Conservation (phyloP, 2,329 filamentous ascomycete genomes). For the Colletotrichum sp. region DNA sequence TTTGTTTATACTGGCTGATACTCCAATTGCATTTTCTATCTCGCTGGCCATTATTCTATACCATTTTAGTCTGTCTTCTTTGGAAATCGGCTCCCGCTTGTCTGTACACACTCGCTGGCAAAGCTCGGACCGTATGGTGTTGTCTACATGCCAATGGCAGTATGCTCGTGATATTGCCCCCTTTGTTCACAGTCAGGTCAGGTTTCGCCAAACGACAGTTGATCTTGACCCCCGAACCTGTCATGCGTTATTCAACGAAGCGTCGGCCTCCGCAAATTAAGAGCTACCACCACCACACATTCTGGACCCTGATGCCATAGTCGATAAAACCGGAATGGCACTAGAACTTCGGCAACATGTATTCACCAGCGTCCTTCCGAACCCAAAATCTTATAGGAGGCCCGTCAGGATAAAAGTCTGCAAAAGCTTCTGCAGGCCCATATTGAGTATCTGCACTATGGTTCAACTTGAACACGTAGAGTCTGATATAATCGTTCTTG, state of each 20-base stretch:
- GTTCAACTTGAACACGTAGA: neutral
- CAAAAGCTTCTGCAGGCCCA: neutral
- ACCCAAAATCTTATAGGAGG: neutral
- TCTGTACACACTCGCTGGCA: neutral
- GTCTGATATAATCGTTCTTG: neutral
- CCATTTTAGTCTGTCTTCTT: neutral
- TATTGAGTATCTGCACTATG: too few relatives aligned
- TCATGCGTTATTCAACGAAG: neutral
- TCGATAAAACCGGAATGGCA: neutral
- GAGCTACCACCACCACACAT: neutral
- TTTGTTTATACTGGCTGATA: conserved; percentile 4
- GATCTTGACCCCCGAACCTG: neutral
- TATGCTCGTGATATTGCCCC: neutral
- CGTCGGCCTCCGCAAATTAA: neutral
- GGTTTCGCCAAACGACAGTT: accelerated
- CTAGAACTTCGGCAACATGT: neutral
- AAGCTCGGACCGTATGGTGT: neutral
- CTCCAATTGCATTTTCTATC: neutral
- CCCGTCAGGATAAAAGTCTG: neutral
- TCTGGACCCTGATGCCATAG: neutral
- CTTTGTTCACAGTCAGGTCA: neutral
- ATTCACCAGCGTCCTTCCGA: neutral
- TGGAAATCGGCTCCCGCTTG: neutral
- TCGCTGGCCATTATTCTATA: neutral
- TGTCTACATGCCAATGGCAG: neutral